These are phyloP conservation scores for Haplosporangium sp. DNA, from an alignment of 371 early-diverging fungal genomes.

Conservation along the genomic window DNA sequence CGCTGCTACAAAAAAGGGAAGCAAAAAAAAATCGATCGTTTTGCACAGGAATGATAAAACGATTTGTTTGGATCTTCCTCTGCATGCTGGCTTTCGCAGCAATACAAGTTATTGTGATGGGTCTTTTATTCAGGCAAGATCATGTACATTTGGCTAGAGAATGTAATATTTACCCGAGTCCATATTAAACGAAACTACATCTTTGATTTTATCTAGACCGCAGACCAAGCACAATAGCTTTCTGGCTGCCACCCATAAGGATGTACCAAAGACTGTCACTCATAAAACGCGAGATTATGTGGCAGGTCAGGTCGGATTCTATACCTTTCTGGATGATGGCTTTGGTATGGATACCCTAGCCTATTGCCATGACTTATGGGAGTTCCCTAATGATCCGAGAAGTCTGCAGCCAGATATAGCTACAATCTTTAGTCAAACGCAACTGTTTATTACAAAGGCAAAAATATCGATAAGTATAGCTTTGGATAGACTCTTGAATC, in stretches of 20 bases:
- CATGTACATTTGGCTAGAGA: neutral
- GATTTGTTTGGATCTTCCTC: slow-evolving; percentile 9
- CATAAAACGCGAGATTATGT: slow-evolving; percentile 30
- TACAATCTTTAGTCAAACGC: neutral
- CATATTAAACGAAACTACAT: neutral
- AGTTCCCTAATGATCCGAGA: slow-evolving; percentile 8
- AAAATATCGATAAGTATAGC: neutral
- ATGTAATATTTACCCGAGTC: no score
- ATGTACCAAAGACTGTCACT: neutral
- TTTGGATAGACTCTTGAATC: neutral
- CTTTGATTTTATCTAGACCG: neutral
- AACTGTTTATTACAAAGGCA: neutral
- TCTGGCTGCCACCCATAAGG: neutral
- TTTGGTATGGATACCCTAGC: slow-evolving; percentile 34
- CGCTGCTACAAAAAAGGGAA: neutral
- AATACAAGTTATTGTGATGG: slow-evolving; percentile 30
- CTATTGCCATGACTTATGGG: slow-evolving; percentile 40
- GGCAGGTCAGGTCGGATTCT: slow-evolving; percentile 20
- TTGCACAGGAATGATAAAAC: neutral
- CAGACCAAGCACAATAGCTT: neutral
- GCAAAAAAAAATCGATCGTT: neutral
- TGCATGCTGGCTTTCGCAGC: slow-evolving; percentile 10
- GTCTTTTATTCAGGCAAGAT: slow-evolving; percentile 24
- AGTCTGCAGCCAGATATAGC: neutral
- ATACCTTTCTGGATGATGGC: slow-evolving; percentile 30